Base-by-base conservation (phyloP, 345 rosid genomes). In the Noccaea caerulescens region DNA sequence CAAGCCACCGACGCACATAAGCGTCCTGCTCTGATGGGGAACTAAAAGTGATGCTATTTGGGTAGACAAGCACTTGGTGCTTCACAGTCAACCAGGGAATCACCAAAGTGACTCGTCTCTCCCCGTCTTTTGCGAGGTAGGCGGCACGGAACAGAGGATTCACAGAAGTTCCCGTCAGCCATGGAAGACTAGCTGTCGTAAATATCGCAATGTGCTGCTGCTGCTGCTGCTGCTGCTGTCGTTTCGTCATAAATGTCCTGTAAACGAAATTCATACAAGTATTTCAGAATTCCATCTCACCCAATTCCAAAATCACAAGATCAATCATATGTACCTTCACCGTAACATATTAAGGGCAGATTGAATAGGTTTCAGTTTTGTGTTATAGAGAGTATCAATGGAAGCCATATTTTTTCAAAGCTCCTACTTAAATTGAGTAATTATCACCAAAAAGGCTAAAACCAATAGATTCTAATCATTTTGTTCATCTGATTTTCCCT, bases 91-190 rank as follows among this genome's bases (percentile, higher is more conserved):
- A 54, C 99, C 99, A 91, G 10, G 99, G 99, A 83, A 94, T 84
- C 63, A 90, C 98, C 86, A 94, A 79, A 62, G 98, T 84, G 73
- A 94, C 83, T 11, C 77, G 80, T 65, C 83, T 84, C 59, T 62
- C 68, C 50, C 87, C 96, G 45, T 82, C 84, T 67, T 87, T 89
- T 0, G 98, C 91, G 55, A 94, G 96, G 79, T 86, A 94, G 5
- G 93, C 96, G 44, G 99, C 99, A 7, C 99, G 98, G 66, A 91
- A 92, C 67, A 94, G 82, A 47, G 98, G 99, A 77, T 94, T 94
- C 14, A 94, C 93, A 39, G 99, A 86, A 71, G 99, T 92, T 54
- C 99, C 99, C 7, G 99, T 94, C 82, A 94, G 79, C 98, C 99
- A 94, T 55, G 99, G 99, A 58, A 94, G 87, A 76, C 92, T 86